Percentiles rank a stretch among this genome's conserved stretches.
These are phyloP conservation scores for Trichoderma sp. DNA, from an alignment of 2,329 filamentous ascomycete species.

Conservation along the genomic window DNA sequence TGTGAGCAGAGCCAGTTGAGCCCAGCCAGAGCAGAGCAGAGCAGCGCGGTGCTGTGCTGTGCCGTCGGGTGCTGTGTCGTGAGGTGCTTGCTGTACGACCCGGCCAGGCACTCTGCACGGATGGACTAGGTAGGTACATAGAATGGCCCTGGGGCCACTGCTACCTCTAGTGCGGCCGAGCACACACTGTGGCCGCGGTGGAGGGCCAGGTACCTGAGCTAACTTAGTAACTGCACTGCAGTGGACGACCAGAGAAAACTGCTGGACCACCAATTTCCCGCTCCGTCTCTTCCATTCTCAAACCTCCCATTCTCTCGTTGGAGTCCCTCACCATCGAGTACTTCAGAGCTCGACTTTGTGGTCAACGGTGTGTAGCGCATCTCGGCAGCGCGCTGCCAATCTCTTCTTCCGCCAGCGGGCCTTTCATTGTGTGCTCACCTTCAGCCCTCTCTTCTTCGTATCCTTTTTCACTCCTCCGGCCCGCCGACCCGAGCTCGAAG, in stretches of 20 bases:
- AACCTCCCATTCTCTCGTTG: conserved; percentile 29
- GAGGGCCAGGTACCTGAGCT: conserved; percentile 26
- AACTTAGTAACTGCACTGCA: conserved; percentile 12
- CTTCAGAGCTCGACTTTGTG: conserved; percentile 29
- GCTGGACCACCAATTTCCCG: conserved; percentile 31
- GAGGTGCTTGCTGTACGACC: too few relatives aligned
- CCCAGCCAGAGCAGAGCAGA: too few relatives aligned
- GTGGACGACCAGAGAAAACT: conserved; percentile 25
- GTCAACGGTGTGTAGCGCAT: conserved; percentile 32
- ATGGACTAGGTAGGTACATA: too few relatives aligned
- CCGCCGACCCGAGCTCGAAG: conserved; percentile 28
- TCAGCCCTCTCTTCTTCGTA: not conserved
- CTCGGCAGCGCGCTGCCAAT: conserved; percentile 30
- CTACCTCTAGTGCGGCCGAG: not conserved
- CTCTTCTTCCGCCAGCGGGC: conserved; percentile 19
- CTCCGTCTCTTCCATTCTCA: conserved; percentile 25
- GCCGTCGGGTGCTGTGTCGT: not conserved
- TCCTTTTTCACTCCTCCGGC: conserved; percentile 24
- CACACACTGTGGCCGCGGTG: not conserved
- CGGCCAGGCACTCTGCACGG: conserved; percentile 2
- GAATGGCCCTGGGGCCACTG: not conserved
- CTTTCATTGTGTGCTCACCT: conserved; percentile 32
- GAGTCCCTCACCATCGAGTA: conserved; percentile 27
- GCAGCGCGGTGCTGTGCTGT: too few relatives aligned
- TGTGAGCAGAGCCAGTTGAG: too few relatives aligned